Evolutionary conservation across 495 filamentous ascomycete genomes (phyloP), one percentile per base, ranked within the genome.

Genomic region (Arthonia radiata): DNA sequence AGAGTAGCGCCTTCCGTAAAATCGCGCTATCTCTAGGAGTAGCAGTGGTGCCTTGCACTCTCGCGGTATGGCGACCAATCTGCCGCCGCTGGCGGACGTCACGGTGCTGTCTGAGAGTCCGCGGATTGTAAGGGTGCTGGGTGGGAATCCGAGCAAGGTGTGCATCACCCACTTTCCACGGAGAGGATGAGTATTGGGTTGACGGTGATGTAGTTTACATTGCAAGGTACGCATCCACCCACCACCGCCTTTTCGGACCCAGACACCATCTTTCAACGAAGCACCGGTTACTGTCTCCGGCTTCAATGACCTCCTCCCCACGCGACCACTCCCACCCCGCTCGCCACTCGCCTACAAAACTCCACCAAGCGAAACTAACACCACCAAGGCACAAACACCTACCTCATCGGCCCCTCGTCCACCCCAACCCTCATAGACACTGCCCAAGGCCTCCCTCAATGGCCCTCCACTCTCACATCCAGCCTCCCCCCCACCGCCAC

Each of bases 381-480:
- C 10, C 2, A 13, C 12, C 12, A 26, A 46, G 49, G 49, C 23
- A 51, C 49, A 21, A 53, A 53, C 30, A 51, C 48, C 7, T 53
- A 53, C 31, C 41, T 53, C 26, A 25, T 53, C 32, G 49, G 49
- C 18, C 19, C 25, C 3, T 75, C 75, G 8, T 40, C 50, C 5
- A 38, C 54, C 3, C 62, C 78, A 5, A 51, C 83, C 30, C 57
- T 91, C 7, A 64, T 91, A 39, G 80, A 91, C 47, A 81, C 79
- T 1, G 75, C 71, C 27, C 62, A 77, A 40, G 76, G 73, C 24
- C 55, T 53, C 24, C 59, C 59, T 18, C 48, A 55, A 9, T 76
- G 74, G 71, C 45, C 58, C 17, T 33, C 53, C 0, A 49, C 56
- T 2, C 53, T 94, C 9, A 56, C 64, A 31, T 42, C 50, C 11